Evolutionary conservation across 2,329 filamentous ascomycete genomes (phyloP).

Genomic region (Fusarium siculi): DNA sequence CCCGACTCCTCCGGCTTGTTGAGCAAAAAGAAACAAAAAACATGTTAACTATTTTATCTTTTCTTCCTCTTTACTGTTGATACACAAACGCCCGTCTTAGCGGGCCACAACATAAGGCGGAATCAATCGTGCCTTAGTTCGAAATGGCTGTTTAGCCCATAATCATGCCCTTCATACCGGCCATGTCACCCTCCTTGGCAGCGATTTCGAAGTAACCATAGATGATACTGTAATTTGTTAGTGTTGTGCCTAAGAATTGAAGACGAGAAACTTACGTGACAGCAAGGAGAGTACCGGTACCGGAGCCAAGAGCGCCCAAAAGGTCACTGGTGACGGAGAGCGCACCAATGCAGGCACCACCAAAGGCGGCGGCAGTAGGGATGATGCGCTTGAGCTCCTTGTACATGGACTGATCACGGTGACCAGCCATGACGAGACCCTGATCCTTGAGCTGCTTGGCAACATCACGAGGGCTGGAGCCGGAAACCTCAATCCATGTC

Average conservation of each 20-base stretch:
- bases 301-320: constrained; percentile 93
- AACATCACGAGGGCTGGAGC: constrained; percentile 95
- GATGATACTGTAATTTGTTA: constrained; percentile 79
- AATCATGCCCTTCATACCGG: constrained; percentile 80
- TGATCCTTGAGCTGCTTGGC: constrained; percentile 99
- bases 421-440: constrained; percentile 98
- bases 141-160: constrained; percentile 65
- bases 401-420: constrained; percentile 99
- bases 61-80: constrained; percentile 44
- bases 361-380: constrained; percentile 96
- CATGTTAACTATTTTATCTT: constrained; percentile 46
- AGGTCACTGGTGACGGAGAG: constrained; percentile 96
- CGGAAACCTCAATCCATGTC: constrained; percentile 99
- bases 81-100: constrained; percentile 38
- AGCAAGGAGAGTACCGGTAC: constrained; percentile 96
- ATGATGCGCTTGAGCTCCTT: constrained; percentile 99
- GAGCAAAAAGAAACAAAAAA: constrained; percentile 43
- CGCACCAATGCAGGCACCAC: constrained; percentile 98
- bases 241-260: constrained; percentile 45
- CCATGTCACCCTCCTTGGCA: constrained; percentile 96
- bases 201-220: constrained; percentile 99
- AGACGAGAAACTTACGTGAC: constrained; percentile 81
- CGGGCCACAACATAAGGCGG: constrained; percentile 32
- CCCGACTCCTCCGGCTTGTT: constrained; percentile 40
- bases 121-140: constrained; percentile 36